These are phyloP conservation scores for Macrocystidia cucumis DNA, from an alignment of 1,284 basidiomycete species.

Conservation along the genomic window DNA sequence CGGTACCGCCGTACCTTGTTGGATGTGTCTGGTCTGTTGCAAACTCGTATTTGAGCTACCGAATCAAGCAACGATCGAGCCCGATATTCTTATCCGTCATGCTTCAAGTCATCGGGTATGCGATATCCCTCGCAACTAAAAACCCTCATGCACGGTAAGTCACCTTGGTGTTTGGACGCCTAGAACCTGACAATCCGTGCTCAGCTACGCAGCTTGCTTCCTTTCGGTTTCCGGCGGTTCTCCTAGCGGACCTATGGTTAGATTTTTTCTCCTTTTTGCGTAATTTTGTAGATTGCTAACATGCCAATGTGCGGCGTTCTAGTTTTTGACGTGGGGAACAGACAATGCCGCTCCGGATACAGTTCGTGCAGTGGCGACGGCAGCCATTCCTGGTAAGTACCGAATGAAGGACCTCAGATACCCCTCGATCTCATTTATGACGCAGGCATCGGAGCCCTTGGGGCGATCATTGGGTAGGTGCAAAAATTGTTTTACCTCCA, in stretches of 20 bases:
- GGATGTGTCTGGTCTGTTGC: constrained; percentile 24
- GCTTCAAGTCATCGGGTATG: constrained; percentile 26
- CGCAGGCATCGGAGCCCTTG: constrained; percentile 25
- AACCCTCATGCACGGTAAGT: constrained; percentile 26
- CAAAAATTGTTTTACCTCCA: neutral
- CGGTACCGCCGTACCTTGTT: constrained; percentile 28
- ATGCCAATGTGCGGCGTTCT: too few relatives aligned
- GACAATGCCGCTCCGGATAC: constrained; percentile 33
- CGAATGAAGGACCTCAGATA: neutral
- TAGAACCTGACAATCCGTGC: neutral
- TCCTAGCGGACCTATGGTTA: constrained; percentile 23
- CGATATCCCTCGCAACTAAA: constrained; percentile 22
- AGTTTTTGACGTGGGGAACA: constrained; percentile 28
- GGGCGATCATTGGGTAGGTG: constrained; percentile 28
- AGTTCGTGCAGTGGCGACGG: constrained; percentile 26
- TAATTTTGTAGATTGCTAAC: too few relatives aligned
- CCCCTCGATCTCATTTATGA: neutral
- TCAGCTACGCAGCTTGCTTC: constrained; percentile 31
- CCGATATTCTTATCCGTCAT: constrained; percentile 20
- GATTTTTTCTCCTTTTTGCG: too few relatives aligned
- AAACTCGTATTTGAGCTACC: constrained; percentile 20
- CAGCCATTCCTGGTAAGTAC: constrained; percentile 22
- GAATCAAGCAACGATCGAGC: constrained; percentile 18
- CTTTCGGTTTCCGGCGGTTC: constrained; percentile 24
- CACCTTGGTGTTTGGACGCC: neutral